These are phyloP conservation scores for Scenedesmus sp. DNA, from an alignment of 163 green algal species.

Conservation along the genomic window DNA sequence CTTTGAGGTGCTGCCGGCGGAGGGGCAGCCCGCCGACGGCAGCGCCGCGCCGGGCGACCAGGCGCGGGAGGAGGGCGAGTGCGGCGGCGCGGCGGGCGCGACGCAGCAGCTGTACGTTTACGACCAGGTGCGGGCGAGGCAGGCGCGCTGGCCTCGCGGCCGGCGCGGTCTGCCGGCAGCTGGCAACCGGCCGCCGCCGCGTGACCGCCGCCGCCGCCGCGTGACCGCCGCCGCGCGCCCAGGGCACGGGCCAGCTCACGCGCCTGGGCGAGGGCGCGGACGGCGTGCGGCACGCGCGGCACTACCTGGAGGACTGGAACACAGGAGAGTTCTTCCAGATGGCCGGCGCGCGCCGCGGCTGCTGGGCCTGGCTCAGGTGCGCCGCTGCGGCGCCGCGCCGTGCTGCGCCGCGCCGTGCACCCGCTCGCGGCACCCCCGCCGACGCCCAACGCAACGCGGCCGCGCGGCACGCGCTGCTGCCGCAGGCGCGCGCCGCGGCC, in stretches of 20 bases:
- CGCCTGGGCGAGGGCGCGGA: slow-evolving; percentile 21
- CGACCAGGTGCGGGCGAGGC: slow-evolving; percentile 10
- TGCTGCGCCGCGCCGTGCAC: too few species aligned
- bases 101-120: slow-evolving; percentile 30
- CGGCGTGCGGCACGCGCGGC: neutral
- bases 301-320: slow-evolving; percentile 45
- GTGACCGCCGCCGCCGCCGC: too few species aligned
- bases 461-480: too few species aligned
- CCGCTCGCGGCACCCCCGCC: neutral
- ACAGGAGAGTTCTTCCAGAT: slow-evolving; percentile 42
- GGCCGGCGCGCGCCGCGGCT: slow-evolving; percentile 13
- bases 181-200: too few species aligned
- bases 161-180: too few species aligned
- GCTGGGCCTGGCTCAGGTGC: slow-evolving; percentile 36
- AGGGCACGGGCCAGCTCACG: slow-evolving; percentile 38
- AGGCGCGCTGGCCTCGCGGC: too few species aligned
- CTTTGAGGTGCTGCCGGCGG: slow-evolving; percentile 30
- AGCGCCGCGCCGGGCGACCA: too few species aligned
- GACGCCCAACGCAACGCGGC: too few species aligned
- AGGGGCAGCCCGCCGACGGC: neutral
- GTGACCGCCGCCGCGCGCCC: too few species aligned
- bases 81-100: neutral
- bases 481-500: too few species aligned
- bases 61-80: neutral
- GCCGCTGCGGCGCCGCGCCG: neutral